Percentiles rank a stretch among this genome's conserved stretches.
Conservation (phyloP, 2,329 filamentous ascomycete genomes). For the Verticillium klebahnii region DNA sequence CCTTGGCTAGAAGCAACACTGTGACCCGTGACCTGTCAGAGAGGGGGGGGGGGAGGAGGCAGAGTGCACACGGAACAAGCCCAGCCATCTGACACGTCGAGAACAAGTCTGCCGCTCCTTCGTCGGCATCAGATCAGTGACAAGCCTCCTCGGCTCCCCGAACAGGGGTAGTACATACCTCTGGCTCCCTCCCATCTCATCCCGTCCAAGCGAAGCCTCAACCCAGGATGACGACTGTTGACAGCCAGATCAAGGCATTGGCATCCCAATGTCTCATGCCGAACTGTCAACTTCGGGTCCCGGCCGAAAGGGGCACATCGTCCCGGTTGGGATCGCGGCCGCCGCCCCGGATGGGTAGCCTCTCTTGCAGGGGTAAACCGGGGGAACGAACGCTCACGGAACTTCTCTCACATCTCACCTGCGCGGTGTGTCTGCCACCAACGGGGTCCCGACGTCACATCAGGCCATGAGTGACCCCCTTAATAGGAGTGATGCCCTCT, state of each 20-base stretch:
- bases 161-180: no score
- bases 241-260: not conserved
- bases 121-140: no score
- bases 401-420: not conserved
- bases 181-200: not conserved
- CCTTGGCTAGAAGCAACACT: no score
- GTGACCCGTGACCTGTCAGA: no score
- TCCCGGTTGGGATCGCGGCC: not conserved
- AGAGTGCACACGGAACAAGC: no score
- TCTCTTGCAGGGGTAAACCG: not conserved
- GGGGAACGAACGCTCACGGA: not conserved
- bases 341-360: not conserved
- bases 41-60: no score
- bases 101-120: no score
- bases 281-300: not conserved
- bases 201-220: not conserved
- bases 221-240: no score
- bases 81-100: no score
- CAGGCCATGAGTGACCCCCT: not conserved
- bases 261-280: not conserved
- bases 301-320: not conserved
- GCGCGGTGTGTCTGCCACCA: not conserved
- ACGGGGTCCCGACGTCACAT: not conserved
- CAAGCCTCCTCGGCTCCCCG: no score
- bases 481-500: not conserved